Evolutionary conservation across 495 filamentous ascomycete species (phyloP).

Genomic region (Usnea hakonensis): DNA sequence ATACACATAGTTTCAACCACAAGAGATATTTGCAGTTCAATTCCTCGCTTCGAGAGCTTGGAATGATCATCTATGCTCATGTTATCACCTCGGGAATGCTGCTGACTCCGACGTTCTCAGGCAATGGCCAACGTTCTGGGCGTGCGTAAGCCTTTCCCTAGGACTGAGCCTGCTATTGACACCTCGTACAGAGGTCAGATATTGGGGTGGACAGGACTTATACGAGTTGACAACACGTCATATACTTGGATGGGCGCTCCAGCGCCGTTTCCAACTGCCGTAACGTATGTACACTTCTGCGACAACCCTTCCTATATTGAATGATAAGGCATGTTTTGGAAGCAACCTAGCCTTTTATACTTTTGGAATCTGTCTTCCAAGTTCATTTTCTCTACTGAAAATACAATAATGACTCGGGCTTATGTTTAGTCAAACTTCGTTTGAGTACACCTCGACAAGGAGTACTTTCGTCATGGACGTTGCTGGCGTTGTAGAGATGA

Average conservation of each 20-base stretch:
- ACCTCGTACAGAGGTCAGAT: slow-evolving; percentile 36
- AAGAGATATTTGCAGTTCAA: no score
- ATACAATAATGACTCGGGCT: no score
- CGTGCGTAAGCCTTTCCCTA: slow-evolving; percentile 33
- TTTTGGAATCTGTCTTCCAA: no score
- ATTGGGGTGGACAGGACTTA: slow-evolving; percentile 48
- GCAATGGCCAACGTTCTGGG: slow-evolving; percentile 50
- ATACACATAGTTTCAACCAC: background rate
- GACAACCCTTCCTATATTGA: no score
- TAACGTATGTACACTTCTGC: no score
- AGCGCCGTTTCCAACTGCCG: slow-evolving; percentile 31
- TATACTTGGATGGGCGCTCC: slow-evolving; percentile 52
- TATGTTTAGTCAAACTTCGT: slow-evolving; percentile 47
- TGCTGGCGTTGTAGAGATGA: slow-evolving; percentile 41
- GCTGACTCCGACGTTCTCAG: background rate
- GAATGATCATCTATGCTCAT: background rate
- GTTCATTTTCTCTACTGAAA: no score
- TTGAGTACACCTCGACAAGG: slow-evolving; percentile 51
- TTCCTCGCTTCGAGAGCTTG: no score
- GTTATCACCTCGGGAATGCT: background rate
- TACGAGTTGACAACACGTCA: slow-evolving; percentile 46
- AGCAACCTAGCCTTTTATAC: no score
- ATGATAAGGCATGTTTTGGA: no score
- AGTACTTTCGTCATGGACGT: slow-evolving; percentile 51
- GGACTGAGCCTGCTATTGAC: slow-evolving; percentile 3